A percentile compares a stretch with the other conserved stretches of the same genome.
These are phyloP conservation scores for Fusarium sp. DNA, from an alignment of 2,329 filamentous ascomycete genomes.

Conservation along the genomic window DNA sequence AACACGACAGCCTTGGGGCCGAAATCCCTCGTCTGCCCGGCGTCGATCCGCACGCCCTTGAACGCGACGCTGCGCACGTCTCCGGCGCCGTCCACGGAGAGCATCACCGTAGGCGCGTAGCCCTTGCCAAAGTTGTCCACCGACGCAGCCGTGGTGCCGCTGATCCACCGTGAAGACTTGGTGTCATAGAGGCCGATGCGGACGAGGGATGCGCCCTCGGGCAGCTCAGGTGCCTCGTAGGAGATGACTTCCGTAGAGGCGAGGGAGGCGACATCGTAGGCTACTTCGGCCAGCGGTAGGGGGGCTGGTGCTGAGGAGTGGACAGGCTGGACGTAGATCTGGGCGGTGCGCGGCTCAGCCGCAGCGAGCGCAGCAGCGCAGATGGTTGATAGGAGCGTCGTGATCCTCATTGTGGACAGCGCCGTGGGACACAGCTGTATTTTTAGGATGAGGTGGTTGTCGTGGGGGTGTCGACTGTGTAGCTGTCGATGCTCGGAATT, in stretches of 20 bases:
- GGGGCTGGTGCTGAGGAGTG: conserved; percentile 47
- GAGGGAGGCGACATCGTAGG: conserved; percentile 59
- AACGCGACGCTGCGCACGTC: conserved; percentile 59
- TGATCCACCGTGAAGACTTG: conserved; percentile 56
- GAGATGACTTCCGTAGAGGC: conserved; percentile 57
- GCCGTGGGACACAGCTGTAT: neutral
- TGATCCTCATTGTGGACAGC: conserved; percentile 52
- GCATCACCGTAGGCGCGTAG: conserved; percentile 63
- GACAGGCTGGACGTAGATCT: conserved; percentile 64
- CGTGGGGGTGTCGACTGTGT: conserved; percentile 2
- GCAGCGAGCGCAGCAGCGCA: conserved; percentile 52
- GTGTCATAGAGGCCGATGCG: conserved; percentile 66
- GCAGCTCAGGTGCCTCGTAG: conserved; percentile 65
- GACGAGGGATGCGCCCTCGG: conserved; percentile 56
- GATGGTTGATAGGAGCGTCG: conserved; percentile 53
- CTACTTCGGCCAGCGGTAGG: conserved; percentile 61
- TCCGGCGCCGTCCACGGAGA: conserved; percentile 58
- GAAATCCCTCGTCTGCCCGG: conserved; percentile 70
- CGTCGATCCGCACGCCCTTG: conserved; percentile 67
- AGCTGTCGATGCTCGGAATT: conserved; percentile 26
- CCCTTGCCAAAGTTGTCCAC: conserved; percentile 67
- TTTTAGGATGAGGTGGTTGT: conserved; percentile 7
- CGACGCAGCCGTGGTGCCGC: conserved; percentile 63
- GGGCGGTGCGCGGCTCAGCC: conserved; percentile 55
- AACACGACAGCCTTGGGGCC: conserved; percentile 65